Base-by-base conservation (phyloP, 805 yeast species). In the Geotrichum ghanense region DNA sequence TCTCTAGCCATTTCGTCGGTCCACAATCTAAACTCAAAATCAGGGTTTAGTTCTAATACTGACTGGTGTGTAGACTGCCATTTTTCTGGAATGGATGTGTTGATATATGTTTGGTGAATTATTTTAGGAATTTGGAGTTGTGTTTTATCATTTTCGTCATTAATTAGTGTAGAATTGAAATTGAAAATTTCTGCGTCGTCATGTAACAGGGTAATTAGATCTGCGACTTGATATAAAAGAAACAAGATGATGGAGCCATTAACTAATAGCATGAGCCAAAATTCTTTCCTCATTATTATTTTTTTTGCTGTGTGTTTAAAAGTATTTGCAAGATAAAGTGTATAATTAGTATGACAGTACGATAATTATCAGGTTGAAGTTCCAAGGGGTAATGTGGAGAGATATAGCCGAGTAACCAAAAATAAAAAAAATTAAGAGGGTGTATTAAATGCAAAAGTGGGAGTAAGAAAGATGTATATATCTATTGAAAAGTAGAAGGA, bases 51-150 rank as follows among this genome's bases (percentile, higher is more conserved):
- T 50, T 83, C 83, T 39, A 77, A 72, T 60, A 95, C 86, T 22
- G 76, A 75, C 59, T 79, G 73, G 58, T 85, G 95, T 23, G 94
- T 87, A 3, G 72, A 74, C 50, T 68, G 69, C 97, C 97, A 89
- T 43, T 74, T 70, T 44, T 79, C 88, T 2, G 97, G 97, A 14
- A 88, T 76, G 19, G 79, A 74, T 12, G 68, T 72, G 19, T 85
- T 83, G 61, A 84, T 88, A 65, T 89, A 89, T 12, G 96, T 89
- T 63, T 89, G 97, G 61, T 89, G 97, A 47, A 89, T 87, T 60
- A 88, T 87, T 58, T 83, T 84, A 34, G 97, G 97, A 42, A 88
- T 86, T 34, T 82, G 60, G 49, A 72, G 73, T 7, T 12, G 39
- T 16, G 23, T 20, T 23, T 24, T n/a, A n/a, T n/a, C n/a, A n/a